Evolutionary conservation across 441 rosid genomes (phyloP), one percentile per base, ranked within the genome.

Genomic region (Francoa sonchifolia): DNA sequence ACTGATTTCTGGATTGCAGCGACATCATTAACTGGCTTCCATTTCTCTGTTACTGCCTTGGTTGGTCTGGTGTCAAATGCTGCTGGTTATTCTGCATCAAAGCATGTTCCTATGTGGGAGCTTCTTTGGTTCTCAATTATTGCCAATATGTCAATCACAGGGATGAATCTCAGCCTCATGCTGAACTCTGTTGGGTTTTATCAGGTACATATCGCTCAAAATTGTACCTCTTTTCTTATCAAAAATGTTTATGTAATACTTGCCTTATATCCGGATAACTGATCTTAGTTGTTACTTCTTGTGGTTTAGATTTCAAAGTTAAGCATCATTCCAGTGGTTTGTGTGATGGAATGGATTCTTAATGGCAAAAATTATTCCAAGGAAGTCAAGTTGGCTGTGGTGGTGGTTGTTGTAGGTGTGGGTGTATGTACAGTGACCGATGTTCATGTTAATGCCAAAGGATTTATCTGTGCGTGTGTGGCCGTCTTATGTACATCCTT

Each of bases 261-360:
- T n/a, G n/a, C n/a, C n/a, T n/a, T n/a, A n/a, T n/a, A n/a, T n/a
- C n/a, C n/a, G n/a, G n/a, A n/a, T n/a, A n/a, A n/a, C n/a, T 28
- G 18, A 27, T 29, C 5, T 43, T 36, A 35, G 13, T 12, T 15
- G 0, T 14, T 6, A 16, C 33, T 15, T 20, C 35, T 29, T 48
- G 19, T 12, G 10, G 15, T 21, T 29, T 44, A 57, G 62, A 57
- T 57, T 43, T 57, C 62, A n/a, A 57, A 57, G 41, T 44, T 57
- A 25, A 57, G 62, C 43, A 57, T 57, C 55, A 57, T 57, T 49
- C 62, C 62, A 8, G 62, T 57, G 38, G 62, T 57, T 27, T 57
- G 62, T 17, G 28, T 57, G 12, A 35, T 57, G 55, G 62, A 57
- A 32, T 57, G 62, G 62, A 57, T 57, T 28, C 49, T 57, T 19